Percentiles rank a stretch among this genome's conserved stretches.
phyloP scores from a whole-genome alignment of 2,329 filamentous ascomycete species.

The Ophiosphaerella korrae region DNA sequence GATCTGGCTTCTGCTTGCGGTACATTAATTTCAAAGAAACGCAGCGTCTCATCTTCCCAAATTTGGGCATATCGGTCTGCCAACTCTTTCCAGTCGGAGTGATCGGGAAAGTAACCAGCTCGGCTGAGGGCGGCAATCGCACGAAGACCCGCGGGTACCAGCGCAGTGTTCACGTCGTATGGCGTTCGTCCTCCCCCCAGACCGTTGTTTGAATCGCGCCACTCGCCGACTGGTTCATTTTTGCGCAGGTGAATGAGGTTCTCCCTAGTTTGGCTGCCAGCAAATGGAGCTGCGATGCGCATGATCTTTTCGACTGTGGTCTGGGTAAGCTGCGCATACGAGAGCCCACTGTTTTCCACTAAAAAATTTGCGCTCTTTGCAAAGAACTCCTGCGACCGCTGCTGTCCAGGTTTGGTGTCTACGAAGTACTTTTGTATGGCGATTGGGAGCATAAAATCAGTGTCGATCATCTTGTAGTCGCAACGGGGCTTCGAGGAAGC shows the following conservation, averaged over 20 bases:
- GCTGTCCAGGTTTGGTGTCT: conserved; percentile 50
- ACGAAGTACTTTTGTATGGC: conserved; percentile 65
- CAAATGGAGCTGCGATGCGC: conserved; percentile 60
- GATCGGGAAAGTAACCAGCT: conserved; percentile 57
- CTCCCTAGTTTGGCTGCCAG: conserved; percentile 54
- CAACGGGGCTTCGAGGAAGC: conserved; percentile 60
- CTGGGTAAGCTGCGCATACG: conserved; percentile 58
- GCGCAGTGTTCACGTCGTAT: conserved; percentile 68
- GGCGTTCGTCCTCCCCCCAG: conserved; percentile 67
- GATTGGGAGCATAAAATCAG: conserved; percentile 65
- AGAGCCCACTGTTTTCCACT: conserved; percentile 57
- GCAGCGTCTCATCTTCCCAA: conserved; percentile 66
- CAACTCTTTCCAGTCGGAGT: conserved; percentile 53
- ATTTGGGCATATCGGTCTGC: conserved; percentile 59
- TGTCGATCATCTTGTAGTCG: conserved; percentile 67
- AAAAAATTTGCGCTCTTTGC: conserved; percentile 56
- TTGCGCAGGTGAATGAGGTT: conserved; percentile 65
- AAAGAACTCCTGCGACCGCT: conserved; percentile 47
- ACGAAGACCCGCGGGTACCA: conserved; percentile 65
- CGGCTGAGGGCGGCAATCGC: conserved; percentile 60
- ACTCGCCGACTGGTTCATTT: conserved; percentile 63
- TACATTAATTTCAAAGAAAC: conserved; percentile 60
- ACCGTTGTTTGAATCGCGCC: conserved; percentile 66
- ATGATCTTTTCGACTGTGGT: conserved; percentile 65
- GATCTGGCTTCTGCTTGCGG: conserved; percentile 51